These are phyloP conservation scores for Pseudogymnoascus sp. DNA, from an alignment of 2,329 filamentous ascomycete species.

Conservation along the genomic window DNA sequence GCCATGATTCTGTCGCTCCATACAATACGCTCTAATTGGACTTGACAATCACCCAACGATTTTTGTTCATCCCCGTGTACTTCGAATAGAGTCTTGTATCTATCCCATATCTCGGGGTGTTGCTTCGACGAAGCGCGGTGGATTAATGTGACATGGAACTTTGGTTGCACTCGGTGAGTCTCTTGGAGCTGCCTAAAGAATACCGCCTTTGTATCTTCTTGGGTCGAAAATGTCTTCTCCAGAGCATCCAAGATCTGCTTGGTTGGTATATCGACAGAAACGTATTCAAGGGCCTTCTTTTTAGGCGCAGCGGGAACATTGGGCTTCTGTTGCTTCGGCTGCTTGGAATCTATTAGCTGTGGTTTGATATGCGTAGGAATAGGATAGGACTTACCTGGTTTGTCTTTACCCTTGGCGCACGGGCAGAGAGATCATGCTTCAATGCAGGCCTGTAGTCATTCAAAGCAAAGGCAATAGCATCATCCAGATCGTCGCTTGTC, in stretches of 20 bases:
- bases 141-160: slow-evolving; percentile 91
- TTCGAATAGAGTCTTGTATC: slow-evolving; percentile 54
- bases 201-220: slow-evolving; percentile 42
- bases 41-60: slow-evolving; percentile 54
- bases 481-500: slow-evolving; percentile 63
- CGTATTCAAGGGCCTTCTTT: slow-evolving; percentile 54
- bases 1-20: slow-evolving; percentile 87
- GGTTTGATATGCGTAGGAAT: slow-evolving; percentile 18
- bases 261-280: slow-evolving; percentile 48
- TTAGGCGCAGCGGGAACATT: slow-evolving; percentile 33
- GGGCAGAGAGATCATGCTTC: slow-evolving; percentile 64
- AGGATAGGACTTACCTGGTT: slow-evolving; percentile 24
- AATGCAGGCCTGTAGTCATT: slow-evolving; percentile 69
- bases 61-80: slow-evolving; percentile 37
- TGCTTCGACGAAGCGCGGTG: slow-evolving; percentile 60
- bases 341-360: slow-evolving; percentile 18
- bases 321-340: slow-evolving; percentile 26
- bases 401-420: slow-evolving; percentile 35
- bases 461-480: slow-evolving; percentile 67
- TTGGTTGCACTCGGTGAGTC: slow-evolving; percentile 65
- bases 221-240: slow-evolving; percentile 58
- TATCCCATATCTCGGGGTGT: slow-evolving; percentile 65
- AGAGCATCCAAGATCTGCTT: slow-evolving; percentile 49
- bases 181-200: slow-evolving; percentile 72
- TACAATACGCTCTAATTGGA: slow-evolving; percentile 63